phyloP scores from a whole-genome alignment of 306 rosid species.

The Mucuna pruriens region DNA sequence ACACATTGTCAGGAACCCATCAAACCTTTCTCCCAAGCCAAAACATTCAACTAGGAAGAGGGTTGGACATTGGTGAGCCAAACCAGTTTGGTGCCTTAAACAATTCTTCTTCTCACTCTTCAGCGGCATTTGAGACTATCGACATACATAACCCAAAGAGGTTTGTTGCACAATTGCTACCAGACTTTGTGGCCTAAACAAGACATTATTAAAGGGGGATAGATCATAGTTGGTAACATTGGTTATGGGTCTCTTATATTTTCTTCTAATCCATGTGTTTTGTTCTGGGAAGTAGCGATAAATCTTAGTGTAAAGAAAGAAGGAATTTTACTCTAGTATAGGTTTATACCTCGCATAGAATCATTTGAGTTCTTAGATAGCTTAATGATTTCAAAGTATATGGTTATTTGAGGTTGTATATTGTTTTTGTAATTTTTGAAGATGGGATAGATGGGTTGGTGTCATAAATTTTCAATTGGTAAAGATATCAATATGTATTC shows the following conservation, averaged over 20 bases:
- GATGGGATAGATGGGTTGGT: constrained; percentile 71
- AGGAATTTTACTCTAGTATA: constrained; percentile 70
- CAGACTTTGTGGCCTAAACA: constrained; percentile 79
- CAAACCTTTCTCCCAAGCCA: constrained; percentile 75
- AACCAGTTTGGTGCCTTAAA: constrained; percentile 68
- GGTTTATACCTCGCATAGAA: constrained; percentile 80
- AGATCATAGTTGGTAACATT: constrained; percentile 20
- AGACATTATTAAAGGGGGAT: constrained; percentile 21
- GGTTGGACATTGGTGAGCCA: constrained; percentile 71
- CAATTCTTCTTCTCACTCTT: constrained; percentile 68
- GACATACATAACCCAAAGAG: constrained; percentile 92
- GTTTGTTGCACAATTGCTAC: constrained; percentile 88
- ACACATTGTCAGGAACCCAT: constrained; percentile 69
- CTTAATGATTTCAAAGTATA: constrained; percentile 73
- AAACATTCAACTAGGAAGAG: constrained; percentile 74
- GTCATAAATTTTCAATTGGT: constrained; percentile 60
- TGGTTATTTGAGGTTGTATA: constrained; percentile 82
- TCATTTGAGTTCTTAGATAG: constrained; percentile 73
- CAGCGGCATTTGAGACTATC: constrained; percentile 77
- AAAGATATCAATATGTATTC: constrained; percentile 60
- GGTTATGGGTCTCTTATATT: constrained; percentile 32
- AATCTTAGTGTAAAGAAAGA: constrained; percentile 77
- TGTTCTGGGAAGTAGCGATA: constrained; percentile 45
- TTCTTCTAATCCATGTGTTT: constrained; percentile 41
- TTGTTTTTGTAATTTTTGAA: constrained; percentile 80